These are phyloP conservation scores for Aspergillus piperis DNA, from an alignment of 2,329 filamentous ascomycete species.

Conservation along the genomic window DNA sequence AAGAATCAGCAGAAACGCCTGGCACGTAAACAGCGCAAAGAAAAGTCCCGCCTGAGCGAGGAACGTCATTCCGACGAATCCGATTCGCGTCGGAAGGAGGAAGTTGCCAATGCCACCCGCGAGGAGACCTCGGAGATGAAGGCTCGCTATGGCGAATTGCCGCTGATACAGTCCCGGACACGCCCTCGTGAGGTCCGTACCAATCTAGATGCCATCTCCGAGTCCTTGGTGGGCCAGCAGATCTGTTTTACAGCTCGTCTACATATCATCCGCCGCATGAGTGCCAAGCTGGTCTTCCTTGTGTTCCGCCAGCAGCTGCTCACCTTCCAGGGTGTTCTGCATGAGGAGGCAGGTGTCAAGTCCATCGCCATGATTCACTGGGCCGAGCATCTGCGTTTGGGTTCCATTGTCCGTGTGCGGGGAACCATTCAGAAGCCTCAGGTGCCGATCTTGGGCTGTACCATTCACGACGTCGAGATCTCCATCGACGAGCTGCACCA, in stretches of 20 bases:
- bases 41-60: conserved; percentile 45
- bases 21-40: conserved; percentile 43
- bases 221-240: conserved; percentile 58
- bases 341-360: conserved; percentile 60
- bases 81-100: conserved; percentile 44
- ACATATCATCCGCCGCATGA: conserved; percentile 78
- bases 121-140: conserved; percentile 62
- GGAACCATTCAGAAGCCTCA: conserved; percentile 73
- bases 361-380: conserved; percentile 79
- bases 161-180: conserved; percentile 60
- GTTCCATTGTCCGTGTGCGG: conserved; percentile 75
- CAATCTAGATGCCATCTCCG: conserved; percentile 54
- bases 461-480: conserved; percentile 75
- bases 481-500: conserved; percentile 67
- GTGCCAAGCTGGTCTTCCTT: conserved; percentile 79
- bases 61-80: conserved; percentile 44
- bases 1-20: conserved; percentile 50
- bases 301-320: conserved; percentile 80
- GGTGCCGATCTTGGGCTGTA: conserved; percentile 72
- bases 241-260: conserved; percentile 71
- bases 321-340: conserved; percentile 81
- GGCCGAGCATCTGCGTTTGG: conserved; percentile 78
- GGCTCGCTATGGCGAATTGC: conserved; percentile 59
- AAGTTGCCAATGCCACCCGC: conserved; percentile 48
- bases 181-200: conserved; percentile 51